Conservation (phyloP, 2,329 filamentous ascomycete species). For the Neocatenulostroma microsporum region DNA sequence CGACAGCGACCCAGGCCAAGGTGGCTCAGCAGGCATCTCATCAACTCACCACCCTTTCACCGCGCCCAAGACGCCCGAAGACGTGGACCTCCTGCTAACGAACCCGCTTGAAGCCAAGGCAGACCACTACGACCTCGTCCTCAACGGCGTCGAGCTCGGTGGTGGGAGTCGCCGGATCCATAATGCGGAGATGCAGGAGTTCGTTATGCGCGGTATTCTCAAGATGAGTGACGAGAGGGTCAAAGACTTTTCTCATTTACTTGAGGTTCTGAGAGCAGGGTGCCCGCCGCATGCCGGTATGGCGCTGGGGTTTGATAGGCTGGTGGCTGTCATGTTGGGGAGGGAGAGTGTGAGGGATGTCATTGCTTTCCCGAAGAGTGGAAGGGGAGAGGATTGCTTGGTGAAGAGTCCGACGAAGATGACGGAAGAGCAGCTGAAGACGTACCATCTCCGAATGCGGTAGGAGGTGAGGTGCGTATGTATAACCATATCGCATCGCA, state of each 20-base stretch:
- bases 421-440: constrained; percentile 51
- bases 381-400: constrained; percentile 77
- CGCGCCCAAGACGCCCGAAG: constrained; percentile 62
- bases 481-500: too few relatives aligned
- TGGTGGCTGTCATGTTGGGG: constrained; percentile 72
- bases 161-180: constrained; percentile 93
- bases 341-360: constrained; percentile 78
- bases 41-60: constrained; percentile 97
- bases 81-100: constrained; percentile 65
- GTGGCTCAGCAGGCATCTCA: constrained; percentile 68
- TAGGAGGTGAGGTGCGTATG: too few relatives aligned
- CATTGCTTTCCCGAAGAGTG: constrained; percentile 93
- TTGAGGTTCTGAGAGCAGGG: constrained; percentile 72
- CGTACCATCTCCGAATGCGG: constrained; percentile 49
- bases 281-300: constrained; percentile 95
- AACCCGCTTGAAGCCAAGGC: constrained; percentile 66
- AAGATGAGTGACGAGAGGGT: constrained; percentile 66
- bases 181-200: constrained; percentile 70
- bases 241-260: constrained; percentile 74
- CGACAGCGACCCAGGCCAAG: constrained; percentile 66
- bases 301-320: constrained; percentile 81
- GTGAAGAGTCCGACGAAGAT: constrained; percentile 68
- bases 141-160: constrained; percentile 91
- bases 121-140: constrained; percentile 91
- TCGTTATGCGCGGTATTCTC: constrained; percentile 74